Conservation (phyloP, 352 stramenopile species). For the Blastocystis sp. region DNA sequence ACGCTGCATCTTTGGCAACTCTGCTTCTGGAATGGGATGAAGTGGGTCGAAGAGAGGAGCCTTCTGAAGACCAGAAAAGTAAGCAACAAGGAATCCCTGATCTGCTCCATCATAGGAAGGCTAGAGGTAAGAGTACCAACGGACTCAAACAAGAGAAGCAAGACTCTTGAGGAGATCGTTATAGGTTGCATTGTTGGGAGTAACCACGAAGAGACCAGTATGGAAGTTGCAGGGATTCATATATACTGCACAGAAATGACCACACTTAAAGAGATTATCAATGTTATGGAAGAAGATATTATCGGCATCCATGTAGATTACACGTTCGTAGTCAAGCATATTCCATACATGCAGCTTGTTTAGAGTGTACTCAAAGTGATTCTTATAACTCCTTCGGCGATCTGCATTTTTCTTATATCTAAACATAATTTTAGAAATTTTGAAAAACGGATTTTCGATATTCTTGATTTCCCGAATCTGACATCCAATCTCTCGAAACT, state of each 20-base stretch:
- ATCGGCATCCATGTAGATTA: constrained; percentile 83
- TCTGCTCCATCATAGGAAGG: constrained; percentile 72
- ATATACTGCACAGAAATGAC: constrained; percentile 82
- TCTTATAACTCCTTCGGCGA: constrained; percentile 78
- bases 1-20: constrained; percentile 71
- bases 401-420: constrained; percentile 69
- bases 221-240: constrained; percentile 87
- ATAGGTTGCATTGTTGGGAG: constrained; percentile 77
- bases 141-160: constrained; percentile 76
- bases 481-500: constrained; percentile 80
- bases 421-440: too few species aligned
- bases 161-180: constrained; percentile 76
- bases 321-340: constrained; percentile 82
- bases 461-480: constrained; percentile 81
- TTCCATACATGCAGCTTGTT: constrained; percentile 80
- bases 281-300: constrained; percentile 83
- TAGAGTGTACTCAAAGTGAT: constrained; percentile 84
- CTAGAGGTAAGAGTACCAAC: constrained; percentile 69
- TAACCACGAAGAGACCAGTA: constrained; percentile 80
- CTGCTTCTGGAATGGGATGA: constrained; percentile 72
- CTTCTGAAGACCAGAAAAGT: constrained; percentile 78
- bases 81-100: constrained; percentile 82
- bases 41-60: constrained; percentile 76
- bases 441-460: constrained; percentile 83
- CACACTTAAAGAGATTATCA: constrained; percentile 82